Evolutionary conservation across 129 eudicot species (phyloP).

Genomic region (Ambrosia trifida): DNA sequence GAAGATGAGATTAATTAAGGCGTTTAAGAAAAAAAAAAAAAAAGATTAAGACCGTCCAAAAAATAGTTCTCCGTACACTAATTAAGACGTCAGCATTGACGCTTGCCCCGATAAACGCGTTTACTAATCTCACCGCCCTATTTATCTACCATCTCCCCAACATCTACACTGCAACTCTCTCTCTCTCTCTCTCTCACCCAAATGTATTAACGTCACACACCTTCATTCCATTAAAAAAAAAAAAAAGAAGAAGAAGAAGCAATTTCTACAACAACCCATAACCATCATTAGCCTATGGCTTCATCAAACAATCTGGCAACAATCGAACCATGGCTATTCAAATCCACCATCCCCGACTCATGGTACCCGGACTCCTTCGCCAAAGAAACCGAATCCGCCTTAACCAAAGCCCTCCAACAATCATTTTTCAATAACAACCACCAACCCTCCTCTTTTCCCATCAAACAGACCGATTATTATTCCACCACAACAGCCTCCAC

Average conservation of each 20-base stretch:
- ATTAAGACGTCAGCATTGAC: slow-evolving; percentile 46
- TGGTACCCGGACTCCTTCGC: slow-evolving; percentile 68
- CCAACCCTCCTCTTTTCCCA: neutral
- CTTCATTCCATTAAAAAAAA: neutral
- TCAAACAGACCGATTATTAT: neutral
- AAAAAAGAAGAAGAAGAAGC: too few species aligned
- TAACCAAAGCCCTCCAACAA: slow-evolving; percentile 65
- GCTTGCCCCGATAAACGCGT: slow-evolving; percentile 81
- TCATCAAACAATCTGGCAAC: slow-evolving; percentile 57
- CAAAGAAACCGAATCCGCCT: slow-evolving; percentile 55
- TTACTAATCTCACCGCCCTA: slow-evolving; percentile 54
- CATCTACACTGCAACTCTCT: neutral
- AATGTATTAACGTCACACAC: neutral
- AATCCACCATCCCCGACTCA: slow-evolving; percentile 49
- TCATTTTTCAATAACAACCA: slow-evolving; percentile 30
- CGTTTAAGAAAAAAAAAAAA: too few species aligned
- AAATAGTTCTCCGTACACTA: slow-evolving; percentile 47
- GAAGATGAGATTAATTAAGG: slow-evolving; percentile 15
- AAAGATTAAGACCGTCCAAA: slow-evolving; percentile 4
- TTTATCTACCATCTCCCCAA: slow-evolving; percentile 29
- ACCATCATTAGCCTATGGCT: slow-evolving; percentile 36
- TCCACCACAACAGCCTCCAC: slow-evolving; percentile 41
- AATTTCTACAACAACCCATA: neutral
- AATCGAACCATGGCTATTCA: slow-evolving; percentile 73
- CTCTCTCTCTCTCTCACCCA: neutral